phyloP scores from a whole-genome alignment of 2,329 filamentous ascomycete species.

The Amphichorda felina region DNA sequence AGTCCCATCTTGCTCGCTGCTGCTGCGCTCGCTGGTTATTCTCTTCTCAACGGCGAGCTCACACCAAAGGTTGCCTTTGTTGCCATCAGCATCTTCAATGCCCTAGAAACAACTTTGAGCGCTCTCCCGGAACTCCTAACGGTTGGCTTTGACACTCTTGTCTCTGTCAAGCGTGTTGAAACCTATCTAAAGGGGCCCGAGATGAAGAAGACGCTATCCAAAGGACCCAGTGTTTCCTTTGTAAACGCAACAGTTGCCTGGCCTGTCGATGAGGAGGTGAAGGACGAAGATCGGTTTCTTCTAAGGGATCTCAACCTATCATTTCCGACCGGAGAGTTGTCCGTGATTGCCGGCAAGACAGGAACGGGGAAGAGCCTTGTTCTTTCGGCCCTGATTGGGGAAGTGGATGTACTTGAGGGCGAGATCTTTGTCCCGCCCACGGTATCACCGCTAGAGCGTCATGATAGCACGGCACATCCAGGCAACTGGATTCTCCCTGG shows the following conservation, averaged over 20 bases:
- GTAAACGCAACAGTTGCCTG: slow-evolving; percentile 60
- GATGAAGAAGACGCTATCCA: slow-evolving; percentile 38
- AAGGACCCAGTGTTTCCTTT: slow-evolving; percentile 51
- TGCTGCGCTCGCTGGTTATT: slow-evolving; percentile 58
- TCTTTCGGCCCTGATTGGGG: slow-evolving; percentile 62
- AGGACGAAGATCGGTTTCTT: slow-evolving; percentile 49
- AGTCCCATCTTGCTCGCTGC: slow-evolving; percentile 65
- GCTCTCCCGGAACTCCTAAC: slow-evolving; percentile 64
- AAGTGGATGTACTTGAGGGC: slow-evolving; percentile 58
- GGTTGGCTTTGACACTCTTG: slow-evolving; percentile 56
- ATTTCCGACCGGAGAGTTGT: slow-evolving; percentile 59
- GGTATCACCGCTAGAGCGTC: slow-evolving; percentile 38
- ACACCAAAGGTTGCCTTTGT: slow-evolving; percentile 69
- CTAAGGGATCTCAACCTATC: slow-evolving; percentile 51
- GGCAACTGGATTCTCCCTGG: slow-evolving; percentile 58
- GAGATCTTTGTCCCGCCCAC: slow-evolving; percentile 42
- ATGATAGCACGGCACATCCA: slow-evolving; percentile 49
- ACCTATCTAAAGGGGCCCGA: slow-evolving; percentile 59
- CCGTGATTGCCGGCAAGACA: slow-evolving; percentile 65
- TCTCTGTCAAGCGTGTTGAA: slow-evolving; percentile 63
- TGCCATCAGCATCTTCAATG: slow-evolving; percentile 60
- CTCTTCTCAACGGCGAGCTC: slow-evolving; percentile 48
- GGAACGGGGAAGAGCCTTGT: slow-evolving; percentile 69
- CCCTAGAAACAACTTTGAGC: slow-evolving; percentile 60
- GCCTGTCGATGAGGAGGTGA: slow-evolving; percentile 54